A percentile compares a stretch with the other conserved stretches of the same genome.
Conservation (phyloP, 345 rosid species). For the Mercurialis annua region DNA sequence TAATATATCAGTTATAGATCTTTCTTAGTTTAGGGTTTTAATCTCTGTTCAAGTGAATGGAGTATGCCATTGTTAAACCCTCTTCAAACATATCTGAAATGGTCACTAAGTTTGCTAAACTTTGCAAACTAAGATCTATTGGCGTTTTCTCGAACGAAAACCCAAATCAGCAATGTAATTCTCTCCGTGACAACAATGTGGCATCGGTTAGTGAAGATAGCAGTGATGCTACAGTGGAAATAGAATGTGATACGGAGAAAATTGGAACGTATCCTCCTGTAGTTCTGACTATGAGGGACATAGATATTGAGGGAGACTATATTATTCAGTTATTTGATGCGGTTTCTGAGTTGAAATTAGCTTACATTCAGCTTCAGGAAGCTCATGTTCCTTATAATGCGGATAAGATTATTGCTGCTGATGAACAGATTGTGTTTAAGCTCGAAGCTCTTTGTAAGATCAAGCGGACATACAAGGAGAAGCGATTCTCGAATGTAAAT, state of each 20-base stretch:
- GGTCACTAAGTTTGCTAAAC: slow-evolving; percentile 53
- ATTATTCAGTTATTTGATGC: slow-evolving; percentile 44
- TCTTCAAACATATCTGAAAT: slow-evolving; percentile 43
- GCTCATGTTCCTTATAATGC: slow-evolving; percentile 60
- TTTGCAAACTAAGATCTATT: slow-evolving; percentile 55
- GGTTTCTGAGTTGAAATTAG: slow-evolving; percentile 44
- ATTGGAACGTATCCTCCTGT: slow-evolving; percentile 29
- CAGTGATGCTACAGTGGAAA: slow-evolving; percentile 30
- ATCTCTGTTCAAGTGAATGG: slow-evolving; percentile 34
- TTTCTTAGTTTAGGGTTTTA: not conserved
- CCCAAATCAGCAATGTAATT: slow-evolving; percentile 19
- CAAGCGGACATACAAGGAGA: slow-evolving; percentile 36
- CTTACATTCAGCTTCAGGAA: slow-evolving; percentile 54
- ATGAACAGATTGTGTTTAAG: slow-evolving; percentile 45
- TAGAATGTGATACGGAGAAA: slow-evolving; percentile 25
- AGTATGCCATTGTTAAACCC: slow-evolving; percentile 33
- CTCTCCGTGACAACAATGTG: slow-evolving; percentile 4
- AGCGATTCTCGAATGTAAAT: slow-evolving; percentile 21
- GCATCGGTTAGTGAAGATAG: slow-evolving; percentile 24
- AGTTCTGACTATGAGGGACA: slow-evolving; percentile 23
- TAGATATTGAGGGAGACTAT: slow-evolving; percentile 20
- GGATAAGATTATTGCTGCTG: slow-evolving; percentile 51
- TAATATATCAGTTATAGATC: slow-evolving; percentile 9
- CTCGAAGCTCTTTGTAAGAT: slow-evolving; percentile 41
- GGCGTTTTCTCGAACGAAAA: slow-evolving; percentile 47